These are phyloP conservation scores for Rhododendron kiyosumense DNA, from an alignment of 148 eudicot species.

Conservation along the genomic window DNA sequence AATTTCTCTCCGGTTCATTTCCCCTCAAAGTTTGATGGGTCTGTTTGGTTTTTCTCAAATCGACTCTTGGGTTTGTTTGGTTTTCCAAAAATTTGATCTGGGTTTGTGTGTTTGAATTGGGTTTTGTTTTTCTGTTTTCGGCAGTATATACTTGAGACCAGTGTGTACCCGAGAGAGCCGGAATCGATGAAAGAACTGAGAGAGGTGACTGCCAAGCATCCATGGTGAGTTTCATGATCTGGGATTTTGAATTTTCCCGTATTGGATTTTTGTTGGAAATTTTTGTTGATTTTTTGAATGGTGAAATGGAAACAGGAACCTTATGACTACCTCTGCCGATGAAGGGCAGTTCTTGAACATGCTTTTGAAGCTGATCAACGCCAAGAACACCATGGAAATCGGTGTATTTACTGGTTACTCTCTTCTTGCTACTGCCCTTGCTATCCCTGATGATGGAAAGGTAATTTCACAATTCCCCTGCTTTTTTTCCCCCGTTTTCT, in stretches of 20 bases:
- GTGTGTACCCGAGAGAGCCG: conserved; percentile 87
- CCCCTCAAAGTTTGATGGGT: not conserved
- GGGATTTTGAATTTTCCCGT: not conserved
- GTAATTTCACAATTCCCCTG: conserved; percentile 12
- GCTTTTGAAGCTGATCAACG: conserved; percentile 60
- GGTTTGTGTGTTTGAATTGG: not conserved
- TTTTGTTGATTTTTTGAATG: not conserved
- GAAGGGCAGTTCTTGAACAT: conserved; percentile 84
- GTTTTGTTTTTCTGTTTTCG: not conserved
- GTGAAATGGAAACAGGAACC: conserved; percentile 40
- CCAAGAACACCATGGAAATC: conserved; percentile 7
- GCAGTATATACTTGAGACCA: conserved; percentile 88
- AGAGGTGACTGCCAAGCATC: conserved; percentile 85
- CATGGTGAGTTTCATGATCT: conserved; percentile 46
- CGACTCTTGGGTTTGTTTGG: not conserved
- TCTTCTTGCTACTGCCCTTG: conserved; percentile 93
- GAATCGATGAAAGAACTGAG: conserved; percentile 85
- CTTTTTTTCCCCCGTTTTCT: no score
- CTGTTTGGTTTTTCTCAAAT: not conserved
- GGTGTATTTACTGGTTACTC: conserved; percentile 65
- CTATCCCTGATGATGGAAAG: conserved; percentile 89
- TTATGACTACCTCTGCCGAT: conserved; percentile 88
- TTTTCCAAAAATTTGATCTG: not conserved
- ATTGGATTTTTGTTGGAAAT: not conserved
- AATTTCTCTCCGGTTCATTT: not conserved